Evolutionary conservation across 345 rosid genomes (phyloP).

Genomic region (Gossypium raimondii): DNA sequence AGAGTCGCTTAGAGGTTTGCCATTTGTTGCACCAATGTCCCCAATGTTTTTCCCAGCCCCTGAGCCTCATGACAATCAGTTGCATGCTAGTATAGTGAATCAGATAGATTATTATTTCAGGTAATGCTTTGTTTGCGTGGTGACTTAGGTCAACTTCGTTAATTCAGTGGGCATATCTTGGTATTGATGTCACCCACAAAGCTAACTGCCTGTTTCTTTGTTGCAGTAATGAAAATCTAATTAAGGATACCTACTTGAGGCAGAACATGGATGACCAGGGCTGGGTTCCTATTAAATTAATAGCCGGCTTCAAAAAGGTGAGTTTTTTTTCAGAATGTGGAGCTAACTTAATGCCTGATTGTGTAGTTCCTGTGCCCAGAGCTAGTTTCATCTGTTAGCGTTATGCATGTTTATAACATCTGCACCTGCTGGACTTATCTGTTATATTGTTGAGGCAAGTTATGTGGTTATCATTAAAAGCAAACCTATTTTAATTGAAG

Average conservation of each 20-base stretch:
- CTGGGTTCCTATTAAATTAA: slow-evolving; percentile 59
- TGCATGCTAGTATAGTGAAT: slow-evolving; percentile 46
- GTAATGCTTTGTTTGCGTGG: slow-evolving; percentile 31
- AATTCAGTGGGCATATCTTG: neutral
- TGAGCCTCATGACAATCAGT: slow-evolving; percentile 48
- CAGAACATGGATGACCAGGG: slow-evolving; percentile 85
- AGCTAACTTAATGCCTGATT: neutral
- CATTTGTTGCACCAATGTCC: slow-evolving; percentile 42
- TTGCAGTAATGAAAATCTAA: slow-evolving; percentile 78
- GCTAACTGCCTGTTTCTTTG: slow-evolving; percentile 27
- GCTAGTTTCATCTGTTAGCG: neutral
- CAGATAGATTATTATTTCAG: slow-evolving; percentile 91
- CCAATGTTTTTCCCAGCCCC: slow-evolving; percentile 40
- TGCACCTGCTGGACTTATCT: neutral
- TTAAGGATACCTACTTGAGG: slow-evolving; percentile 71
- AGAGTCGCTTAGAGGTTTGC: slow-evolving; percentile 38
- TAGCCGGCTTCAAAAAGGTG: slow-evolving; percentile 83
- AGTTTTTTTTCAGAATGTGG: slow-evolving; percentile 16
- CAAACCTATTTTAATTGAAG: neutral
- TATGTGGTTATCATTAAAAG: neutral
- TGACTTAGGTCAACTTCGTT: neutral
- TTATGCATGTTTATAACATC: neutral
- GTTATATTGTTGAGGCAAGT: neutral
- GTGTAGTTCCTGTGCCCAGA: neutral
- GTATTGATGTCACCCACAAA: slow-evolving; percentile 11